phyloP scores from a whole-genome alignment of 805 yeast genomes.

The Candida xiaguanensis region DNA sequence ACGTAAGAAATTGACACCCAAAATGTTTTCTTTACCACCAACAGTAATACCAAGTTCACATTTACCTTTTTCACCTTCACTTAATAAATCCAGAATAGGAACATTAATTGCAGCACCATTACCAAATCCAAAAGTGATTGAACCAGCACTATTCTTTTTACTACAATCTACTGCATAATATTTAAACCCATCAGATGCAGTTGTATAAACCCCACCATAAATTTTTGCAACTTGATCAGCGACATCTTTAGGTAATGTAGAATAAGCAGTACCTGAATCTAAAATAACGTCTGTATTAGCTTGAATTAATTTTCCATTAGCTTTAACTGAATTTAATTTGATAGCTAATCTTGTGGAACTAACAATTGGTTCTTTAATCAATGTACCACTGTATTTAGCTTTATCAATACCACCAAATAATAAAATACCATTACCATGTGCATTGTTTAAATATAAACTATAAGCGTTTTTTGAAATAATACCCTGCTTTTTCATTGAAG shows the following conservation, averaged over 20 bases:
- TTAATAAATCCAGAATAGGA: neutral
- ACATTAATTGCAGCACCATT: conserved; percentile 2
- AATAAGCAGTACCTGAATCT: conserved; percentile 34
- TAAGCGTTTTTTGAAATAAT: conserved; percentile 31
- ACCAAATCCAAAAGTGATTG: neutral
- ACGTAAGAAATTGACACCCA: conserved; percentile 66
- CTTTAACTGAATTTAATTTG: conserved; percentile 37
- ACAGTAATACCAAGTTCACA: conserved; percentile 17
- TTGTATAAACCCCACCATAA: neutral
- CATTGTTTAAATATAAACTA: conserved; percentile 32
- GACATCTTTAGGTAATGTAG: conserved; percentile 39
- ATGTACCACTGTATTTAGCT: conserved; percentile 22
- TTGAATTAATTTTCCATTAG: conserved; percentile 15
- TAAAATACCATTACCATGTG: conserved; percentile 20
- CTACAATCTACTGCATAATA: conserved; percentile 34
- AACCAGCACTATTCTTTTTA: neutral
- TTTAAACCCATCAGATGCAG: neutral
- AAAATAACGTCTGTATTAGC: conserved; percentile 22
- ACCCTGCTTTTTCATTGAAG: conserved; percentile 28
- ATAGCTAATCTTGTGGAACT: conserved; percentile 28
- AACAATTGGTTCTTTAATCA: conserved; percentile 9
- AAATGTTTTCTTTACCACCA: conserved; percentile 20
- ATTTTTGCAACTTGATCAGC: conserved; percentile 14
- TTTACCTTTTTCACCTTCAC: conserved; percentile 37
- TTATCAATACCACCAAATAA: conserved; percentile 33